Base-by-base conservation (phyloP, 73 alveolate genomes). In the Paramecium sexaurelia region DNA sequence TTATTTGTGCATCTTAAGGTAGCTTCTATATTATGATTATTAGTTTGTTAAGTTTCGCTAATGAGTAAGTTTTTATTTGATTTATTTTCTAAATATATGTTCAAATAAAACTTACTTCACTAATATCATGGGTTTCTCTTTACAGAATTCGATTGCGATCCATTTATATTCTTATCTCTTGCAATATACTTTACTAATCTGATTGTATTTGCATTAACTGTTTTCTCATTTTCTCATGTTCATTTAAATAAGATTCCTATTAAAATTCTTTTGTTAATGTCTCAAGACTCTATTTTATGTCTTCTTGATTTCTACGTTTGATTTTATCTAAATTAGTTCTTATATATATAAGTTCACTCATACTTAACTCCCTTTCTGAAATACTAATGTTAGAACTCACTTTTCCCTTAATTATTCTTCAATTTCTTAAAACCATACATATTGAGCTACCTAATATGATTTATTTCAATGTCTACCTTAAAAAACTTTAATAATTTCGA, bases 381-480 rank as follows among this genome's bases (percentile, higher is more conserved):
- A 3, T 9, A 19, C 9, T n/a, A 24, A 78, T 78, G 90, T 9
- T 39, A 7, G 15, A 78, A 78, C 17, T 37, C 43, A 43, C 22
- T 78, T 24, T 24, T 45, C 26, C 71, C 90, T 26, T 37, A 24
- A 22, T 40, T 45, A 20, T 36, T 36, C 35, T 73, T 73, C 36
- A 41, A 29, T 78, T 78, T 78, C 29, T 78, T 78, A 43, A 78
- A 78, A 8, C 90, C 90, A 78, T 78, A 78, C 90, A 78, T 78
- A 43, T 78, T 78, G 39, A 78, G 43, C 51, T 78, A 45, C 8
- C 90, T 78, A 78, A 1, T 3, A 40, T 22, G 7, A 19, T 0
- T 43, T 11, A 22, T 3, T 13, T 7, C n/a, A 78, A 29, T 41
- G 17, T 19, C 13, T 4, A 78, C 90, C 90, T 78, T 11, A 78